Evolutionary conservation across 257 asterid species (phyloP).

Genomic region (Solanum clarkiae): DNA sequence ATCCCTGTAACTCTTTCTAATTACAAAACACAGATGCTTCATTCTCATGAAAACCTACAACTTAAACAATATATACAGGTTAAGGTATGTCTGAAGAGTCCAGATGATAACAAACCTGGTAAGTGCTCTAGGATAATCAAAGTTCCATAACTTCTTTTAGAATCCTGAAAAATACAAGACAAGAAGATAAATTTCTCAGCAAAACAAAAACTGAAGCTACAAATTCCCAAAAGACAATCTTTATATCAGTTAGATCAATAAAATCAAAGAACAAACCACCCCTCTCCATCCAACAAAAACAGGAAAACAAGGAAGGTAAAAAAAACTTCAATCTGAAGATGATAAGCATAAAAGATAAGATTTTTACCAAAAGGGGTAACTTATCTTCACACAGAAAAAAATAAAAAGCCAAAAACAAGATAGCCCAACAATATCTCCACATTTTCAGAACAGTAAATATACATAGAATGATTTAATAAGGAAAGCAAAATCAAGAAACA

Average conservation of each 20-base stretch:
- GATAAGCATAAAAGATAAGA: neutral
- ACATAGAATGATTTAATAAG: neutral
- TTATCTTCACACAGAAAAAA: neutral
- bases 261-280: neutral
- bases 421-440: neutral
- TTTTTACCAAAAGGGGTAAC: neutral
- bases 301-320: neutral
- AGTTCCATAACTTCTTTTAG: neutral
- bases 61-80: neutral
- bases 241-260: neutral
- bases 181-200: neutral
- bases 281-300: neutral
- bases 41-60: neutral
- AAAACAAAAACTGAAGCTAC: neutral
- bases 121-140: neutral
- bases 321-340: neutral
- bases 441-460: neutral
- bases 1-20: neutral
- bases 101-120: neutral
- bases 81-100: neutral
- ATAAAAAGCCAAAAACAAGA: neutral
- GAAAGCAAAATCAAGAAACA: neutral
- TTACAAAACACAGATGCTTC: neutral
- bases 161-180: neutral
- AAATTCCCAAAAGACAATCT: neutral